These are phyloP conservation scores for Straminergon stramineum DNA, from an alignment of 225 moss, liverwort and hornwort species.

Conservation along the genomic window DNA sequence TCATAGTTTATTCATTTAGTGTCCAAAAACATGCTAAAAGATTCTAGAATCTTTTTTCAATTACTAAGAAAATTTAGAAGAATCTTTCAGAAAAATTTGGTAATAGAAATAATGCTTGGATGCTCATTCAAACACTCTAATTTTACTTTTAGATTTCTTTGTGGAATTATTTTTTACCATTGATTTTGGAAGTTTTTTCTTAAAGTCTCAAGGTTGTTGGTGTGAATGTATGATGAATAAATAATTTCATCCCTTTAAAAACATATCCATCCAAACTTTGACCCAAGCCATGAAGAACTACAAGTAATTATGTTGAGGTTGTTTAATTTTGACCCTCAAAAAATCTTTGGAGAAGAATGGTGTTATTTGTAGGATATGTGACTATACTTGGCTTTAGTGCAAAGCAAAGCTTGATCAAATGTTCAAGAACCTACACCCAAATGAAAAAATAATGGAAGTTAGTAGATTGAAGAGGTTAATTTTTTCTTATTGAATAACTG, in stretches of 20 bases:
- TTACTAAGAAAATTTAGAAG: neutral
- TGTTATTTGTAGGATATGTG: neutral
- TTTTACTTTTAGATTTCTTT: neutral
- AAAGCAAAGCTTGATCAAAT: neutral
- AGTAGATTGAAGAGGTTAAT: neutral
- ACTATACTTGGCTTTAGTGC: neutral
- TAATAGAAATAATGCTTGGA: neutral
- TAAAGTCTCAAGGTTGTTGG: too few species aligned
- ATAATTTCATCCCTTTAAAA: neutral
- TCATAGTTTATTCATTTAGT: neutral
- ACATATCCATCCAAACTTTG: neutral
- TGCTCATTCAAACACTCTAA: accelerated
- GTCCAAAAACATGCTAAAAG: neutral
- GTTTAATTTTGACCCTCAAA: neutral
- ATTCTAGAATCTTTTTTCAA: neutral
- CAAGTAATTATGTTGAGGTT: neutral
- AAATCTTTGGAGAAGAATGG: accelerated
- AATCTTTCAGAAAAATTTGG: neutral
- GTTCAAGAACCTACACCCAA: neutral
- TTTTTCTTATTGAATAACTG: neutral
- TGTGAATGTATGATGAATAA: neutral
- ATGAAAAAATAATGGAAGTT: neutral
- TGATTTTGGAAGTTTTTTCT: neutral
- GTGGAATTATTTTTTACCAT: too few species aligned
- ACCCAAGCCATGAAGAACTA: neutral